Base-by-base conservation (phyloP, 2,329 filamentous ascomycete genomes). In the Cercospora janseana region DNA sequence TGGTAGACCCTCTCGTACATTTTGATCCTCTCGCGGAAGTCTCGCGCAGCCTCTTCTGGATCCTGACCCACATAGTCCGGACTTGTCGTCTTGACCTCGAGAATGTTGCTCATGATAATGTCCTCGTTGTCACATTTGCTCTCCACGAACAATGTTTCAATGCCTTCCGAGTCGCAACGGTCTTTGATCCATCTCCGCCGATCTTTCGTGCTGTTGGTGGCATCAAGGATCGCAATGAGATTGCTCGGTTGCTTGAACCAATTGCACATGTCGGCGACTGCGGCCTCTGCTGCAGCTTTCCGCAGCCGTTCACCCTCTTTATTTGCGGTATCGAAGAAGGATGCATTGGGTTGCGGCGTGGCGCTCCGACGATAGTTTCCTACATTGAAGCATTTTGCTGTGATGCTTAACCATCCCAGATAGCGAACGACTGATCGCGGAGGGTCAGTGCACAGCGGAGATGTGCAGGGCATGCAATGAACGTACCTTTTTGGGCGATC, bases 1-100 rank as follows among this genome's bases (percentile, higher is more conserved):
- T 95, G 83, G 71, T 98, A 98, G 21, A 94, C 87, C 71, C 93
- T 93, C 71, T 98, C 93, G 71, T 98, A 98, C 71, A 96, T 95
- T 64, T 86, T 83, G 66, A 98, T 98, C 56, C 93, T 86, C 65
- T 94, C 86, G 56, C 89, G 85, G 73, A 98, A 98, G 70, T 98
- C 93, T 50, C 83, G 79, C 8, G 91, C 93, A 3, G 93, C 93
- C 52, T 82, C 77, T 69, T 98, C 93, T 1, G 93, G 93, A 66
- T 98, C 93, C 69, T 95, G 90, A 48, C 91, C 93, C 51, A 83
- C 77, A 69, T 98, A 98, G 72, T 98, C 93, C 1, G 93, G 93
- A 49, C 88, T 95, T 20, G 89, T 95, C 2, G 90, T 92, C 78
- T 98, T 98, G 65, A 98, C 93, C 51, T 67, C 65, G 59, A 91